Base-by-base conservation (phyloP, 2,329 filamentous ascomycete species). In the Alternaria panax region DNA sequence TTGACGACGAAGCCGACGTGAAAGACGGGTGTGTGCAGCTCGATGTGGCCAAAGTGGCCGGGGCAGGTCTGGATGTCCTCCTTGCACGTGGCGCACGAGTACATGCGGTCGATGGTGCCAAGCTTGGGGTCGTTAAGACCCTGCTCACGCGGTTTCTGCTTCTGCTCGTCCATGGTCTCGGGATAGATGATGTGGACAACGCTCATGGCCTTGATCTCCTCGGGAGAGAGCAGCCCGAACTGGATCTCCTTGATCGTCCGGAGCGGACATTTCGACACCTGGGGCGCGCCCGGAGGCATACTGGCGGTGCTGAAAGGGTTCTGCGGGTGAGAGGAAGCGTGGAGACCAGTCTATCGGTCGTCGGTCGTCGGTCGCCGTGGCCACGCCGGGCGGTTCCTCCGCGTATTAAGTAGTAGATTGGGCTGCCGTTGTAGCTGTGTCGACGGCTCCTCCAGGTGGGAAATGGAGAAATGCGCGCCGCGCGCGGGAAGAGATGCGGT, bases 131-230 rank as follows among this genome's bases (percentile, higher is more conserved):
- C 95, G 78, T 98, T 98, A 69, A 98, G 85, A 75, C 95, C 95
- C 76, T 91, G 90, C 63, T 95, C 91, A 70, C 95, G 92, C 66
- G 95, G 95, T 78, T 92, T 92, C 69, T 92, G 90, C 75, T 93
- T 91, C 79, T 90, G 90, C 80, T 99, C 95, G 77, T 99, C 95
- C 95, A 99, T 97, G 27, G 95, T 98, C 84, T 99, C 95, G n/a
- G 95, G 93, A 78, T 97, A 98, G 79, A 95, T 87, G 78, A 99
- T 94, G 79, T 97, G 92, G 71, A 90, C 91, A 65, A 98, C 94
- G 81, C 93, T 97, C 92, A 98, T 96, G 75, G 91, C 93, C 85
- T 99, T 98, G 81, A 98, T 97, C 84, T 99, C 96, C 79, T 99
- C 95, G 25, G 95, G 95, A 34, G 95, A 96, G 80, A 99, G 88